phyloP scores from a whole-genome alignment of 164 flowering plant genomes.

The grape (Vitis vinifera) region ASM3070453v1 NC_081812.1:4941001-4941500 shows the following conservation, averaged over 20 bases:
- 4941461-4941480: no score
- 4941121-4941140: neutral
- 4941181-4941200: neutral
- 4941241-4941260: constrained; percentile 66
- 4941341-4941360: no score
- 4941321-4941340: neutral
- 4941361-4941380: no score
- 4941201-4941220: constrained; percentile 40
- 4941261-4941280: constrained; percentile 55
- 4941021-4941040: no score
- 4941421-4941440: no score
- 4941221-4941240: constrained; percentile 92
- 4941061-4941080: no score
- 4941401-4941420: no score
- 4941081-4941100: neutral
- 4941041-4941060: no score
- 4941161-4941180: neutral
- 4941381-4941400: no score
- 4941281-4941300: constrained; percentile 44
- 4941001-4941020: no score
- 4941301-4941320: neutral
- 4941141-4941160: neutral
- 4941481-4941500: no score
- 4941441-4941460: no score
- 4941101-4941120: neutral